Percentiles rank a stretch among this genome's conserved stretches.
phyloP scores from a whole-genome alignment of 179 eudicot genomes.

The Silene noctiflora region DNA sequence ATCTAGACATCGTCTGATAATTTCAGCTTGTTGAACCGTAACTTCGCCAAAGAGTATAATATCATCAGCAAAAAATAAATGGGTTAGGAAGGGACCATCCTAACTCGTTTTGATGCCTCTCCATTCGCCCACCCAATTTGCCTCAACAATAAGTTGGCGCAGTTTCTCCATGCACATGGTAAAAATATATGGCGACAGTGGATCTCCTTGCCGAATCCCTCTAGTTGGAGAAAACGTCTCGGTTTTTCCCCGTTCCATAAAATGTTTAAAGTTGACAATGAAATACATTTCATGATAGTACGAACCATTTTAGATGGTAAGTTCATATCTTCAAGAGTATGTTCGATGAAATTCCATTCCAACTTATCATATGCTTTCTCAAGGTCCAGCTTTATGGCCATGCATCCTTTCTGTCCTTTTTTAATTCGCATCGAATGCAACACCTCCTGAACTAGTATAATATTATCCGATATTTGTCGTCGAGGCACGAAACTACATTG shows the following conservation, averaged over 20 bases:
- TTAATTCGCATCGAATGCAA: not conserved
- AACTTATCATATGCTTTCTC: conserved; percentile 12
- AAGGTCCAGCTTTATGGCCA: not conserved
- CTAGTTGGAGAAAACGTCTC: not conserved
- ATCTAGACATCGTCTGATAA: not conserved
- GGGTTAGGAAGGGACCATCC: not conserved
- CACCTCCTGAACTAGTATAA: conserved; percentile 7
- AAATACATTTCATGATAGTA: not conserved
- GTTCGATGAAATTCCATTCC: not conserved
- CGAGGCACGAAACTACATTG: conserved; percentile 10
- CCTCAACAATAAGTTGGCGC: not conserved
- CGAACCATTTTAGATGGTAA: not conserved
- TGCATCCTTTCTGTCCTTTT: not conserved
- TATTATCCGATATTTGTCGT: conserved; percentile 6
- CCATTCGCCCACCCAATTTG: not conserved
- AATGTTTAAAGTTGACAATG: not conserved
- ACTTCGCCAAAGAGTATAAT: conserved; percentile 1
- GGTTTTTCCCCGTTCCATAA: not conserved
- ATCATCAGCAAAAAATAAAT: conserved; percentile 4
- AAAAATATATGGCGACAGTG: not conserved
- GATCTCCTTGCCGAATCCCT: conserved; percentile 14
- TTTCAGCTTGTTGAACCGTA: not conserved
- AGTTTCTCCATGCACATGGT: conserved; percentile 9
- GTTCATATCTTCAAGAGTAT: not conserved
- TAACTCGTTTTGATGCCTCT: not conserved